Evolutionary conservation across 2,329 filamentous ascomycete genomes (phyloP).

Genomic region (Penicillium sp.): DNA sequence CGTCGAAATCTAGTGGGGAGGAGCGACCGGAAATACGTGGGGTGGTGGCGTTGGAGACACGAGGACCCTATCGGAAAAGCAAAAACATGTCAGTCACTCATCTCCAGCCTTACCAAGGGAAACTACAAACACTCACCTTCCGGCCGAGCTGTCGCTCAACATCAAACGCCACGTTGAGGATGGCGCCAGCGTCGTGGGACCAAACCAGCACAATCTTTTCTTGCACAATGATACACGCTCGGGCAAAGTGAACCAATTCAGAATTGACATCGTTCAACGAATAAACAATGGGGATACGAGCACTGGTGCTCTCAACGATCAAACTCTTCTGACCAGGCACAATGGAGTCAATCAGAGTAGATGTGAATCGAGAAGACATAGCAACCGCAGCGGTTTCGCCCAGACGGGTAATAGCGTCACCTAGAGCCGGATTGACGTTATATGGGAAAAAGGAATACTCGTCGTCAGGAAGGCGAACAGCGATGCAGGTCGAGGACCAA

Average conservation of each 20-base stretch:
- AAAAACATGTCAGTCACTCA: not conserved
- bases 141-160: slow-evolving; percentile 14
- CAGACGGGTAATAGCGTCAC: slow-evolving; percentile 1
- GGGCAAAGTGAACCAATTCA: slow-evolving; percentile 1
- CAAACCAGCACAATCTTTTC: slow-evolving; percentile 7
- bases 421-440: slow-evolving; percentile 1
- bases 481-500: slow-evolving; percentile 7
- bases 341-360: not conserved
- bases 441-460: slow-evolving; percentile 7
- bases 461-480: not conserved
- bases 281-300: slow-evolving; percentile 6
- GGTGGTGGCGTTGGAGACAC: slow-evolving; percentile 7
- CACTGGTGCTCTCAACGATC: slow-evolving; percentile 4
- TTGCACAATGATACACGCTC: slow-evolving; percentile 6
- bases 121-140: not conserved
- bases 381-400: slow-evolving; percentile 4
- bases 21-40: slow-evolving; percentile 12
- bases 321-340: slow-evolving; percentile 6
- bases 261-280: slow-evolving; percentile 2
- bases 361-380: slow-evolving; percentile 6
- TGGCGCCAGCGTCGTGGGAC: slow-evolving; percentile 9
- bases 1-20: slow-evolving; percentile 5
- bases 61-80: not conserved
- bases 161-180: slow-evolving; percentile 14
- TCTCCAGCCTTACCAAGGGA: not conserved